Conservation (phyloP, 208 protist genomes). For the Crithidia brevicula region DNA sequence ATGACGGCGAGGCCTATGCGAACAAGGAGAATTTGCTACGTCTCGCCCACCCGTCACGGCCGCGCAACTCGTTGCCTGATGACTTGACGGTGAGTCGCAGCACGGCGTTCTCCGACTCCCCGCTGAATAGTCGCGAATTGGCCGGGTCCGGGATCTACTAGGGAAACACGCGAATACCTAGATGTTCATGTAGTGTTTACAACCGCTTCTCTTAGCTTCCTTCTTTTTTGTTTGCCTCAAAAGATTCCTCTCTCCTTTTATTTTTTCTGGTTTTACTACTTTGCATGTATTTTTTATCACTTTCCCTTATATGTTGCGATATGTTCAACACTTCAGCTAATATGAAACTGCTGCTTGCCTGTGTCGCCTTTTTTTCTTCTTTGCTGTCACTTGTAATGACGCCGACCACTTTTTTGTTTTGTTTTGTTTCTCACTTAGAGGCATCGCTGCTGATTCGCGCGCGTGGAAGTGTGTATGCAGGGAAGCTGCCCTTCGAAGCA, state of each 20-base stretch:
- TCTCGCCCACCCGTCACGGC: slow-evolving; percentile 6
- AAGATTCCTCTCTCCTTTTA: background rate
- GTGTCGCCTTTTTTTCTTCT: background rate
- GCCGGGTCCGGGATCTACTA: slow-evolving; percentile 9
- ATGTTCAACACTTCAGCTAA: too few relatives aligned
- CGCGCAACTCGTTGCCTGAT: slow-evolving; percentile 23
- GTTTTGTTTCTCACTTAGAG: slow-evolving; percentile 10
- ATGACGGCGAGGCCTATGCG: background rate
- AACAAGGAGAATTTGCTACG: slow-evolving; percentile 25
- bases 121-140: slow-evolving; percentile 11
- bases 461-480: too few relatives aligned
- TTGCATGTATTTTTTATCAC: background rate
- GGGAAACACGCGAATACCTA: background rate
- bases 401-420: slow-evolving; percentile 25
- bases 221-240: background rate
- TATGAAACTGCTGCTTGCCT: too few relatives aligned
- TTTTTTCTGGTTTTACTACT: slow-evolving; percentile 3
- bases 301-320: too few relatives aligned
- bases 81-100: slow-evolving; percentile 34
- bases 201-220: too few relatives aligned
- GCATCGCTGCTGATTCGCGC: background rate
- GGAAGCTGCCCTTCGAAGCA: too few relatives aligned
- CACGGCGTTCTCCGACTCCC: slow-evolving; percentile 21
- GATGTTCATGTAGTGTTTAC: too few relatives aligned
- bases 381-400: background rate